Conservation (phyloP, 202 grass and related monocot species). For the Dendrocalamus latiflorus region DNA sequence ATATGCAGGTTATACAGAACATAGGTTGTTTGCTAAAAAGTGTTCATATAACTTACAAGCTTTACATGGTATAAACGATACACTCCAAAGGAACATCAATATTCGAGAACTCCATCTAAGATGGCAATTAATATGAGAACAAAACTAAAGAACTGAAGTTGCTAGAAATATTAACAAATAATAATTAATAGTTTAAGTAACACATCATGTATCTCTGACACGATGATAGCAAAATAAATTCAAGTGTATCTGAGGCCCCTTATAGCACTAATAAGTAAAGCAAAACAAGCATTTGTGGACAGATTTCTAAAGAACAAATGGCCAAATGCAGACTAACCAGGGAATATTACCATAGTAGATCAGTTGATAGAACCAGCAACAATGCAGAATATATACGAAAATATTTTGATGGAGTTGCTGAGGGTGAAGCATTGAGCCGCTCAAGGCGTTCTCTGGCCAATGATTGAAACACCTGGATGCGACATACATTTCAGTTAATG, state of each 20-base stretch:
- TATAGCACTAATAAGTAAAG: not conserved
- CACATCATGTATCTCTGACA: conserved; percentile 2
- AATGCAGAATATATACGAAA: conserved; percentile 83
- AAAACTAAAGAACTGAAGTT: conserved; percentile 8
- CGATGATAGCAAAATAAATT: conserved; percentile 8
- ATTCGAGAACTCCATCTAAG: not conserved
- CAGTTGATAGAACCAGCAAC: conserved; percentile 74
- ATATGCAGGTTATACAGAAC: not conserved
- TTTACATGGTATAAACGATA: not conserved
- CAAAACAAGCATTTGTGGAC: not conserved
- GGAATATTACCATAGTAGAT: conserved; percentile 94
- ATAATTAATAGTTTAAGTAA: not conserved
- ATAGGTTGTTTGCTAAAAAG: not conserved
- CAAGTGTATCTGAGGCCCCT: not conserved
- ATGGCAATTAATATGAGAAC: not conserved
- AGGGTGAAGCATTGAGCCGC: conserved; percentile 73
- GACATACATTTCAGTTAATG: conserved; percentile 44
- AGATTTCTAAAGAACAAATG: conserved; percentile 19
- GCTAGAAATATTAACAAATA: not conserved
- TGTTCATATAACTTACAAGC: not conserved
- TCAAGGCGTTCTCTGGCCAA: conserved; percentile 93
- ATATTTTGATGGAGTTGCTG: conserved; percentile 77
- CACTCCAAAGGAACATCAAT: not conserved
- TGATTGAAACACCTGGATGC: conserved; percentile 81
- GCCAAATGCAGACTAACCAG: conserved; percentile 38